Evolutionary conservation across 768 basidiomycete species (phyloP).

Genomic region (Lactarius tabidus): DNA sequence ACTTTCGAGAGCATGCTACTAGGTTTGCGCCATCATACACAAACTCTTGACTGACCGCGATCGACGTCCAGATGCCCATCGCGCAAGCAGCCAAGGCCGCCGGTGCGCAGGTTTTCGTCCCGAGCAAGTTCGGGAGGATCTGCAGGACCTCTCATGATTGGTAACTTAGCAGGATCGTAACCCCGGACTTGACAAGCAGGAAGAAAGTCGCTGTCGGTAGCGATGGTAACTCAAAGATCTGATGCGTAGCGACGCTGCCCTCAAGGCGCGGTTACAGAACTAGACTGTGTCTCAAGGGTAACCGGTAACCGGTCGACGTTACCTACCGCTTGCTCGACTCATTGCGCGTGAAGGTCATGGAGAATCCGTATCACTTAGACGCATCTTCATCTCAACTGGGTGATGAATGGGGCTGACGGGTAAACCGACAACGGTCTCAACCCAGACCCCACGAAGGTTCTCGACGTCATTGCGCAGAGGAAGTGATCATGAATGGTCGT

Average conservation of each 20-base stretch:
- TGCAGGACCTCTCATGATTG: too few species aligned
- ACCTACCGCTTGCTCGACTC: conserved; percentile 17
- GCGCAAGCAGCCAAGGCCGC: conserved; percentile 26
- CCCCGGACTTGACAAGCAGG: conserved; percentile 16
- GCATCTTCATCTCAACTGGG: conserved; percentile 17
- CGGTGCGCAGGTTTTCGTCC: conserved; percentile 23
- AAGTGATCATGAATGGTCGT: background rate
- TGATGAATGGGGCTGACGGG: conserved; percentile 13
- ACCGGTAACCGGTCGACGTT: too few species aligned
- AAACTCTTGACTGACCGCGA: background rate
- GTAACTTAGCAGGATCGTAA: too few species aligned
- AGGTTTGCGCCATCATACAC: background rate
- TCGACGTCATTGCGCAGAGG: conserved; percentile 11
- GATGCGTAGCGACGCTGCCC: conserved; percentile 23
- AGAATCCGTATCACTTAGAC: conserved; percentile 22
- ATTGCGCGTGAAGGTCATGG: conserved; percentile 12
- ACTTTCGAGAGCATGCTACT: background rate
- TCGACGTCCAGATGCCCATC: conserved; percentile 18
- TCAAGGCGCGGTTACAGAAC: conserved; percentile 22
- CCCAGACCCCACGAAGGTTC: conserved; percentile 26
- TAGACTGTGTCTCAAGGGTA: conserved; percentile 23
- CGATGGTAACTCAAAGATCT: conserved; percentile 22
- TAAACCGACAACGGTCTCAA: conserved; percentile 20
- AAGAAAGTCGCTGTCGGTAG: conserved; percentile 23
- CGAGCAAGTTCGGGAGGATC: conserved; percentile 29